phyloP scores from a whole-genome alignment of 331 rosid genomes.

The Quercus lobata region DNA sequence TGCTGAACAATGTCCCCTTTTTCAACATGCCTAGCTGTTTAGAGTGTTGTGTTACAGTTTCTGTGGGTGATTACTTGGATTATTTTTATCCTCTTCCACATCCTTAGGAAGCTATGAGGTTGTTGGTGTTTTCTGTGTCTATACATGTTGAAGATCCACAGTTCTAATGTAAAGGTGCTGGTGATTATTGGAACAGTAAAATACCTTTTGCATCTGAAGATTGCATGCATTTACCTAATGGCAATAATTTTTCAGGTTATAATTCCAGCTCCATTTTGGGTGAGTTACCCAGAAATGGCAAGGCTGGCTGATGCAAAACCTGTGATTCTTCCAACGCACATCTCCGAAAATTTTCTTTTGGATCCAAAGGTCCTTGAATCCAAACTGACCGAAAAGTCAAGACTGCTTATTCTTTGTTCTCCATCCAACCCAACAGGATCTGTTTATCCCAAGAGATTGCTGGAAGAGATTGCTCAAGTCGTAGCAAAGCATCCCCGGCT shows the following conservation, averaged over 20 bases:
- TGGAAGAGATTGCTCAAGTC: conserved; percentile 75
- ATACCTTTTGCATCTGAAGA: neutral
- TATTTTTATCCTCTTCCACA: neutral
- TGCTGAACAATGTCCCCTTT: neutral
- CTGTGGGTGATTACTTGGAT: neutral
- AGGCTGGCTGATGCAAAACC: conserved; percentile 89
- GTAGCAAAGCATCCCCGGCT: conserved; percentile 91
- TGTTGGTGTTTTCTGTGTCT: neutral
- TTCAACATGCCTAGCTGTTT: neutral
- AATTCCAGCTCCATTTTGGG: conserved; percentile 94
- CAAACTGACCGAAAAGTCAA: conserved; percentile 64
- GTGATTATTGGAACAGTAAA: neutral
- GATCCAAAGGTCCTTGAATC: conserved; percentile 76
- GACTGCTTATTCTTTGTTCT: conserved; percentile 80
- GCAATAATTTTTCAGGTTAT: conserved; percentile 52
- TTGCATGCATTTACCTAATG: conserved; percentile 1
- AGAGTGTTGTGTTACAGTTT: neutral
- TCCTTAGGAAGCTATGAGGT: neutral
- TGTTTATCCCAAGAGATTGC: conserved; percentile 71
- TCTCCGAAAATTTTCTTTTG: conserved; percentile 68
- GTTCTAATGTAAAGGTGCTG: neutral
- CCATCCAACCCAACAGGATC: conserved; percentile 98
- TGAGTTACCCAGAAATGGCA: conserved; percentile 94
- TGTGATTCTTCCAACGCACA: conserved; percentile 69
- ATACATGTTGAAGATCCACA: neutral